A percentile compares a stretch with the other conserved stretches of the same genome.
Conservation (phyloP, 768 basidiomycete species). For the Xerocomellus intermedius region DNA sequence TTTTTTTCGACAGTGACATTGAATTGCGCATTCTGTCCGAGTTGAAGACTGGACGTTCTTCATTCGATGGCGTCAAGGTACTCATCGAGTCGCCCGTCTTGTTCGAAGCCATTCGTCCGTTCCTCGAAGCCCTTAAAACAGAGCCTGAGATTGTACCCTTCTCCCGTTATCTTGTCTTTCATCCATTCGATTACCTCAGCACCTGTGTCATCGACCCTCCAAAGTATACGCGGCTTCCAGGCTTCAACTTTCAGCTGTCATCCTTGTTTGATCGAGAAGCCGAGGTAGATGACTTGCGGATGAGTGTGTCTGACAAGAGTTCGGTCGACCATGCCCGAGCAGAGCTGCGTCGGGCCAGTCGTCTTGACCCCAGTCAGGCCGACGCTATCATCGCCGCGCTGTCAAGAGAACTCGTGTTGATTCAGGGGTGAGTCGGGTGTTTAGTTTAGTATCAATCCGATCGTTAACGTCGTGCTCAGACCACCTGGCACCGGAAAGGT, state of each 20-base stretch:
- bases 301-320: slow-evolving; percentile 39
- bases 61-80: slow-evolving; percentile 29
- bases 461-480: slow-evolving; percentile 31
- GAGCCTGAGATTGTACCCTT: slow-evolving; percentile 63
- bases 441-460: neutral
- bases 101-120: slow-evolving; percentile 67
- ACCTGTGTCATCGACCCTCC: slow-evolving; percentile 47
- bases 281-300: slow-evolving; percentile 38
- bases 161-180: slow-evolving; percentile 48
- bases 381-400: slow-evolving; percentile 65
- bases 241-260: slow-evolving; percentile 55
- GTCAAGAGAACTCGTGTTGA: slow-evolving; percentile 58
- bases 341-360: slow-evolving; percentile 46
- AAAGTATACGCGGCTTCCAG: slow-evolving; percentile 49
- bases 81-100: slow-evolving; percentile 64
- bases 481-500: slow-evolving; percentile 83
- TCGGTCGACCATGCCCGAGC: slow-evolving; percentile 49
- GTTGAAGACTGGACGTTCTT: slow-evolving; percentile 28
- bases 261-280: slow-evolving; percentile 48
- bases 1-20: slow-evolving; percentile 62
- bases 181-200: slow-evolving; percentile 34
- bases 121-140: slow-evolving; percentile 56
- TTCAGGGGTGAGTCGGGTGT: slow-evolving; percentile 59
- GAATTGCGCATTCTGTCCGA: slow-evolving; percentile 47
- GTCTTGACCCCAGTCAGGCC: slow-evolving; percentile 68